phyloP scores from a whole-genome alignment of 2,329 filamentous ascomycete genomes.

The Xylariaceae sp. region DNA sequence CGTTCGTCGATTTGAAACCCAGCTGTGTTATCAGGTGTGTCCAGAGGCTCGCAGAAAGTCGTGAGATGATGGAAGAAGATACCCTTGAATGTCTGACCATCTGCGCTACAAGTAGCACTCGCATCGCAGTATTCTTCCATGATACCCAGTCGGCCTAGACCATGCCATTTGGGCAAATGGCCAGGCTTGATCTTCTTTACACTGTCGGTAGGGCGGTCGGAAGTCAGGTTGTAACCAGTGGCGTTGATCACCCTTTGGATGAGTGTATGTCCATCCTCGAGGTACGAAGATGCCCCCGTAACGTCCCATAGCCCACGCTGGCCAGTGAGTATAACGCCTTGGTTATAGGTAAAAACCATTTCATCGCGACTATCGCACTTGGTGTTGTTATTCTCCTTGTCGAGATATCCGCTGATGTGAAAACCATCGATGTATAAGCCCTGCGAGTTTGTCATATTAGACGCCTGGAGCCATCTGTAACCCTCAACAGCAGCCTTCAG shows the following conservation, averaged over 20 bases:
- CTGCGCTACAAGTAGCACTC: constrained; percentile 69
- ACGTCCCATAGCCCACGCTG: constrained; percentile 75
- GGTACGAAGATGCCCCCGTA: constrained; percentile 67
- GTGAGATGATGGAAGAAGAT: constrained; percentile 90
- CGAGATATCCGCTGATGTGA: constrained; percentile 67
- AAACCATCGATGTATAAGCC: constrained; percentile 86
- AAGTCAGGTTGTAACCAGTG: constrained; percentile 66
- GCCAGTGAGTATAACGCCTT: constrained; percentile 82
- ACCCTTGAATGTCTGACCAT: constrained; percentile 87
- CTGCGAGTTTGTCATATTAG: constrained; percentile 73
- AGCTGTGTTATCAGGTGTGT: constrained; percentile 31
- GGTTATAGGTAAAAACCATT: constrained; percentile 95
- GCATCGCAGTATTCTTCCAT: constrained; percentile 83
- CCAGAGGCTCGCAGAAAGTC: constrained; percentile 68
- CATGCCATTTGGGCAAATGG: constrained; percentile 58
- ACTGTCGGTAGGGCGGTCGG: constrained; percentile 40
- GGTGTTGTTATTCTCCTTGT: constrained; percentile 59
- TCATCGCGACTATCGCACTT: constrained; percentile 78
- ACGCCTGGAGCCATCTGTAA: constrained; percentile 74
- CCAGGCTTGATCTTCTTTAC: constrained; percentile 29
- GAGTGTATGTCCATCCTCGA: constrained; percentile 75
- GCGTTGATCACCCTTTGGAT: constrained; percentile 70
- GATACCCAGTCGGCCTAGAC: constrained; percentile 74
- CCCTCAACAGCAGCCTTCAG: constrained; percentile 70
- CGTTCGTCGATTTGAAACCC: constrained; percentile 27